Evolutionary conservation across 371 early-diverging fungal species (phyloP), one percentile per base, ranked within the genome.

Genomic region (Coemansia sp.): DNA sequence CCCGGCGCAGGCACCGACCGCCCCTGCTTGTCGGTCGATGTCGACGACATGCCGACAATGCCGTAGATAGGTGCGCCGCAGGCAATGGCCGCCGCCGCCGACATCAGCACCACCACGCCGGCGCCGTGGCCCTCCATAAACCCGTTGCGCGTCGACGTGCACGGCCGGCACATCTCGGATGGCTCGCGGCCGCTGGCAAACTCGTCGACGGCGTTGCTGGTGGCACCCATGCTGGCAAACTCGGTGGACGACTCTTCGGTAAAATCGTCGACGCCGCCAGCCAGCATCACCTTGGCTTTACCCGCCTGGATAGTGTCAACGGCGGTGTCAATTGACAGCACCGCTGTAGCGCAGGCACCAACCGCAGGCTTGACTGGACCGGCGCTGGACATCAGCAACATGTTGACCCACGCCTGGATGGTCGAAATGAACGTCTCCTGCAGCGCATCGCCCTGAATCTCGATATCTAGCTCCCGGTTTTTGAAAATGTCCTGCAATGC

Each of bases 361-460:
- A 93, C 95, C 12, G 93, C 92, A 3, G 94, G 94, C 87, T 94
- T 95, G 83, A 97, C 93, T 26, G 97, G 97, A 50, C 95, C 97
- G 6, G 95, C 90, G 4, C 93, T 86, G 8, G 94, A 94, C 41
- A 97, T 84, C 61, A 97, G 80, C 66, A 97, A 83, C 90, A 96
- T 85, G 84, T 96, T 96, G 72, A 96, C 83, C 95, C 95, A 96
- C 55, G 95, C 97, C 62, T 95, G 90, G 87, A 94, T 92, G 57
- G 97, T 97, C 82, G 93, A 94, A 80, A 95, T 95, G 84, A 95
- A 94, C 49, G 86, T 85, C 77, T 97, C 97, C 77, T 97, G 97
- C 53, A 97, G 79, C 59, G 91, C 88, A 74, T 95, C 97, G 75
- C 86, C 86, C 78, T 91, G 92, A 47, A 93, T 85, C 45, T 91